Evolutionary conservation across 106 monocot genomes (phyloP), one percentile per base, ranked within the genome.

Genomic region (Narthecium ossifragum): DNA sequence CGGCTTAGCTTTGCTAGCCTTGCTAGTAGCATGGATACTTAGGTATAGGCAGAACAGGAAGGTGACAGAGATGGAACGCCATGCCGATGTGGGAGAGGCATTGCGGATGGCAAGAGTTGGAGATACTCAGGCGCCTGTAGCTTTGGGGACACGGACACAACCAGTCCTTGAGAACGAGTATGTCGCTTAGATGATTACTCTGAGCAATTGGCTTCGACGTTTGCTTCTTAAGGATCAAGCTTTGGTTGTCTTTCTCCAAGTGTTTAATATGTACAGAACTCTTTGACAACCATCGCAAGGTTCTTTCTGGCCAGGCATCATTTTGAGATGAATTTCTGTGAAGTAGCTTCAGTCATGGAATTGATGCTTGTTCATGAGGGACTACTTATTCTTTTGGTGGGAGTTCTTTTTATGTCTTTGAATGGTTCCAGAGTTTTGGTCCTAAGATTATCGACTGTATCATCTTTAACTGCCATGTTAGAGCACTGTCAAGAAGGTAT

Each of bases 111-210:
- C 69, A 0, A 62, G 41, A 26, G 68, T 86, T 32, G 82, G 86
- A 31, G 30, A 70, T 34, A 57, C 78, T n/a, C 81, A 75, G 34
- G 69, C 75, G 26, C 86, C 86, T 17, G 74, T 82, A 36, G 86
- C 86, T 8, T 55, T 46, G 29, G 82, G 68, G 41, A 78, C 71
- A 51, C 70, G 86, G 18, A 86, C 86, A 26, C 67, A 60, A 43
- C 86, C 86, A 17, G 69, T 71, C 31, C 77, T 86, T 51, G 85
- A 86, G 65, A 81, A 59, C 8, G 85, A 86, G 47, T 78, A 78
- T 71, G 67, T 57, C 46, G 70, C 70, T 34, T 77, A 66, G 64
- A 12, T 11, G 54, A 30, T 41, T 40, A 50, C 1, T 11, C 31
- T 14, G 25, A 26, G 53, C 9, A 45, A 8, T 12, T 39, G 23